Evolutionary conservation across 768 basidiomycete genomes (phyloP).

Genomic region (Termitomyces sp.): DNA sequence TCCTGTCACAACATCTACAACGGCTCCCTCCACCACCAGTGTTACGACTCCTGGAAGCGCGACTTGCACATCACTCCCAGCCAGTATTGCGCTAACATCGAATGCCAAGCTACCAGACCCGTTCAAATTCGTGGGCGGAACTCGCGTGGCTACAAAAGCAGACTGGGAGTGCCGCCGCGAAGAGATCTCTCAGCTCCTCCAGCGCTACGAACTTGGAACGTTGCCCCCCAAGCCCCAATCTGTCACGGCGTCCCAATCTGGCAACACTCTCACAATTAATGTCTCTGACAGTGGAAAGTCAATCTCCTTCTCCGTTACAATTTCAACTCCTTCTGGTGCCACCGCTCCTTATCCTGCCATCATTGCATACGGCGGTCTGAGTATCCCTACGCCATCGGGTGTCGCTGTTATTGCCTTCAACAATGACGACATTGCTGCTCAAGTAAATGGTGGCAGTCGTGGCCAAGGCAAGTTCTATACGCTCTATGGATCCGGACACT

Average conservation of each 20-base stretch:
- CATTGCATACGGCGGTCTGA: slow-evolving; percentile 47
- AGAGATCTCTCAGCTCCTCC: slow-evolving; percentile 47
- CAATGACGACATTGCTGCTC: slow-evolving; percentile 52
- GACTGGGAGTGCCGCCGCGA: slow-evolving; percentile 51
- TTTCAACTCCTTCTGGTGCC: slow-evolving; percentile 40
- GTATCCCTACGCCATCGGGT: slow-evolving; percentile 32
- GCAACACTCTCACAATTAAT: slow-evolving; percentile 45
- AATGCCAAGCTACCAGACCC: slow-evolving; percentile 49
- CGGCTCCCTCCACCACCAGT: slow-evolving; percentile 12
- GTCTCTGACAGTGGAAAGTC: slow-evolving; percentile 41
- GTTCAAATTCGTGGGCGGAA: slow-evolving; percentile 47
- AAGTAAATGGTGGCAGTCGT: slow-evolving; percentile 40
- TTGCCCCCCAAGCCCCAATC: slow-evolving; percentile 44
- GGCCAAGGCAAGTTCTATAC: slow-evolving; percentile 57
- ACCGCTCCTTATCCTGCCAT: slow-evolving; percentile 48
- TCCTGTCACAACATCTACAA: slow-evolving; percentile 15
- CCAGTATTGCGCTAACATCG: slow-evolving; percentile 26
- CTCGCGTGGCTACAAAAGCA: slow-evolving; percentile 35
- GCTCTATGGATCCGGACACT: slow-evolving; percentile 44
- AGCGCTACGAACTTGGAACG: slow-evolving; percentile 50
- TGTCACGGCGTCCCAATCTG: slow-evolving; percentile 41
- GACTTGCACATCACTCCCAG: slow-evolving; percentile 26
- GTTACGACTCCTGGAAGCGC: background rate
- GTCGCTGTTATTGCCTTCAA: slow-evolving; percentile 48
- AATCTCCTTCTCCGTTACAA: slow-evolving; percentile 45